Evolutionary conservation across 176 grass and related monocot species (phyloP).

Genomic region (Carex kokanica): DNA sequence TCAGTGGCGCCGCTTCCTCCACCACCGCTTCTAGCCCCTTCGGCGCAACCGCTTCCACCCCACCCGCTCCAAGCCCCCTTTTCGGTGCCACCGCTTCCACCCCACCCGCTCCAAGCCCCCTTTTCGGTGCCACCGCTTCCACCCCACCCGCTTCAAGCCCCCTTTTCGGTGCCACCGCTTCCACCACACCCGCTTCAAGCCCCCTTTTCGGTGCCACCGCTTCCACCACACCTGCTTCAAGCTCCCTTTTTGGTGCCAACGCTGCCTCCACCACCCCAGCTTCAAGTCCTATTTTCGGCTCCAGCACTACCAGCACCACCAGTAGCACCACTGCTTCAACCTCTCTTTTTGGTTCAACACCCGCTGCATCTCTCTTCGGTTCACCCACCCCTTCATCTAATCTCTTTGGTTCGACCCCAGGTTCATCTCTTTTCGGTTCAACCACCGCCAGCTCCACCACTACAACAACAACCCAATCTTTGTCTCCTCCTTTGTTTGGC

Average conservation of each 20-base stretch:
- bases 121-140: slow-evolving; percentile 19
- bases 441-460: slow-evolving; percentile 19
- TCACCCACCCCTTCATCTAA: slow-evolving; percentile 10
- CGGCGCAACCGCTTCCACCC: slow-evolving; percentile 11
- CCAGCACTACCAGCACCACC: slow-evolving; percentile 20
- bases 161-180: slow-evolving; percentile 27
- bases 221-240: slow-evolving; percentile 23
- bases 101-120: slow-evolving; percentile 18
- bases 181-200: not conserved
- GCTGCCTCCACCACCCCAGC: slow-evolving; percentile 35
- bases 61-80: not conserved
- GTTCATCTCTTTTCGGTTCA: slow-evolving; percentile 11
- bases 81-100: no score
- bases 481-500: slow-evolving; percentile 6
- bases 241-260: slow-evolving; percentile 31
- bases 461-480: slow-evolving; percentile 29
- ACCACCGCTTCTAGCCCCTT: slow-evolving; percentile 33
- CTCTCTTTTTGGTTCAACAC: not conserved
- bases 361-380: slow-evolving; percentile 16
- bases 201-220: slow-evolving; percentile 31
- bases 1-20: slow-evolving; percentile 10
- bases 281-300: slow-evolving; percentile 30
- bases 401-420: slow-evolving; percentile 10
- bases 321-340: slow-evolving; percentile 16
- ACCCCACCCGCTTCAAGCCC: slow-evolving; percentile 9